A percentile compares a stretch with the other conserved stretches of the same genome.
Conservation (phyloP, 768 basidiomycete genomes). For the Punctularia strigosozonata region DNA sequence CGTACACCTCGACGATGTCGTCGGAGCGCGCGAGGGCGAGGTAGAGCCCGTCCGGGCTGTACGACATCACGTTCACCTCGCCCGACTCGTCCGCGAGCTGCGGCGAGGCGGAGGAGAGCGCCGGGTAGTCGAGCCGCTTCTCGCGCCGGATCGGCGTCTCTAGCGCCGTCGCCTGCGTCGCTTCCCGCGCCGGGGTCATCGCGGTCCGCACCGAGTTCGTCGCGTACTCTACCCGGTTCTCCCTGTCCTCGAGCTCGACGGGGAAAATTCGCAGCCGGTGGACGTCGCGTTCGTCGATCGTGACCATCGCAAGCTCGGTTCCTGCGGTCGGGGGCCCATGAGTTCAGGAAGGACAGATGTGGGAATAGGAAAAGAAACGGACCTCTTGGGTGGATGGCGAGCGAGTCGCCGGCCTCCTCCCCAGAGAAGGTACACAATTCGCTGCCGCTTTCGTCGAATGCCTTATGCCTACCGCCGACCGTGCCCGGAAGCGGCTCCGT, state of each 20-base stretch:
- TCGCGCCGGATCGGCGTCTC: too few relatives aligned
- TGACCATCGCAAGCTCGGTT: background rate
- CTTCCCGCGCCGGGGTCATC: too few relatives aligned
- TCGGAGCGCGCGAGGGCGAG: conserved; percentile 51
- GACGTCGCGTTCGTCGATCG: background rate
- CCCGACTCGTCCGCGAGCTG: background rate
- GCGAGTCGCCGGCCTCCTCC: background rate
- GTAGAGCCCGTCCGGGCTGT: conserved; percentile 51
- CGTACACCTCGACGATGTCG: conserved; percentile 50
- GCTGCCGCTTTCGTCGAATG: too few relatives aligned
- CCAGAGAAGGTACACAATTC: too few relatives aligned
- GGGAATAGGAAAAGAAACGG: background rate
- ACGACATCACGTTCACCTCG: conserved; percentile 37
- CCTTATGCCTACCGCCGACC: background rate
- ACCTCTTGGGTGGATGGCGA: background rate
- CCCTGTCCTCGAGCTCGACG: background rate
- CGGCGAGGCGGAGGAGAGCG: too few relatives aligned
- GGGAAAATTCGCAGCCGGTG: background rate
- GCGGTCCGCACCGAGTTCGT: too few relatives aligned
- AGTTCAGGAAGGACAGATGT: too few relatives aligned
- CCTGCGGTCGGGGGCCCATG: background rate
- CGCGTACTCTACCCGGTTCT: too few relatives aligned
- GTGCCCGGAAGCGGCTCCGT: background rate
- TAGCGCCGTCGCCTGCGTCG: too few relatives aligned
- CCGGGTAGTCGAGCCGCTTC: too few relatives aligned